Conservation (phyloP, 768 basidiomycete species). For the Mycena rosella region DNA sequence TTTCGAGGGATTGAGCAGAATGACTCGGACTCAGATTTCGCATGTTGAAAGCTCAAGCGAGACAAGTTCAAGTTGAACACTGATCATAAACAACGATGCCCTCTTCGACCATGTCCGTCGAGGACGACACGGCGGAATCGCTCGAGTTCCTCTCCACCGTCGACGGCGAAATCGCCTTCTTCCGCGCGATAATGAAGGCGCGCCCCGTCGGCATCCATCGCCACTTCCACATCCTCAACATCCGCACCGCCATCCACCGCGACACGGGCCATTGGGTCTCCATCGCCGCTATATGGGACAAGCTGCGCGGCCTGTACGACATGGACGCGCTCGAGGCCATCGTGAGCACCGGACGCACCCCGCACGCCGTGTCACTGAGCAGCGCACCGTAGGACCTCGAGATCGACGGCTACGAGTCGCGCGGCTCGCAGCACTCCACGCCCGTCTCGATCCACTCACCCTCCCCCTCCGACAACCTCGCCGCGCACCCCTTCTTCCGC, state of each 20-base stretch:
- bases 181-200: slow-evolving; percentile 83
- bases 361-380: slow-evolving; percentile 35
- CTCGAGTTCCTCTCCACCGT: slow-evolving; percentile 73
- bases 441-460: slow-evolving; percentile 73
- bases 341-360: slow-evolving; percentile 55
- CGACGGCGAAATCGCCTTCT: slow-evolving; percentile 88
- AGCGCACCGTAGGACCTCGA: slow-evolving; percentile 56
- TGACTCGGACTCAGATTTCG: too few relatives aligned
- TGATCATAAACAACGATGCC: slow-evolving; percentile 6
- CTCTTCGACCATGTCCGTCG: slow-evolving; percentile 26
- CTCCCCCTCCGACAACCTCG: slow-evolving; percentile 76
- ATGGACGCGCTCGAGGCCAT: slow-evolving; percentile 80
- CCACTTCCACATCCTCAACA: slow-evolving; percentile 84
- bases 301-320: slow-evolving; percentile 79
- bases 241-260: slow-evolving; percentile 77
- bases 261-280: slow-evolving; percentile 75
- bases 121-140: slow-evolving; percentile 38
- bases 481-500: slow-evolving; percentile 78
- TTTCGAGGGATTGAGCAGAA: too few relatives aligned
- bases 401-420: slow-evolving; percentile 61
- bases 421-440: slow-evolving; percentile 55
- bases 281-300: slow-evolving; percentile 79
- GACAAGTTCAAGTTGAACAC: slow-evolving; percentile 19
- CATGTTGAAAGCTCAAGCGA: too few relatives aligned
- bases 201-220: slow-evolving; percentile 88